Percentiles rank a stretch among this genome's conserved stretches.
Conservation (phyloP, 2,329 filamentous ascomycete genomes). For the Phialemoniopsis sp. region DNA sequence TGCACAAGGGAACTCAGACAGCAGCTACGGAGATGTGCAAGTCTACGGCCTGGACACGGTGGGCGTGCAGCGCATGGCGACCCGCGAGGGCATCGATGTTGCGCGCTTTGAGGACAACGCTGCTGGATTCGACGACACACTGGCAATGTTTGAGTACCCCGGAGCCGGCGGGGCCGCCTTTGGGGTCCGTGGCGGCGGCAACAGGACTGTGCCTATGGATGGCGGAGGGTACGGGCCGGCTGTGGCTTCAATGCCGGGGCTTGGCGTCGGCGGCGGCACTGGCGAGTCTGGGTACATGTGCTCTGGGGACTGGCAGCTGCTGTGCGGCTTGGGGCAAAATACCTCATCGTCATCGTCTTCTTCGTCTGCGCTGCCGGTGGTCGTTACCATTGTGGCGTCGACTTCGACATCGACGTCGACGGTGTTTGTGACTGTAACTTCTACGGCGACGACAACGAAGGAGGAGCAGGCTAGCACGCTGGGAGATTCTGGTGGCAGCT, state of each 20-base stretch:
- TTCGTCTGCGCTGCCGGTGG: too few relatives aligned
- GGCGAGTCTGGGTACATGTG: constrained; percentile 4
- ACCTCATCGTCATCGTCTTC: not conserved
- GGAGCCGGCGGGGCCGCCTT: not conserved
- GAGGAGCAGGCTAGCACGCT: too few relatives aligned
- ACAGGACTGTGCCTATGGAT: not conserved
- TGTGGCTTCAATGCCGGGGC: too few relatives aligned
- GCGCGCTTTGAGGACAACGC: constrained; percentile 11
- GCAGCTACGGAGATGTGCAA: not conserved
- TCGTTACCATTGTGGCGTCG: too few relatives aligned
- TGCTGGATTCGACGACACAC: constrained; percentile 14
- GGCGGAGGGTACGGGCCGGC: too few relatives aligned
- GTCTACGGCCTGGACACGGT: constrained; percentile 1
- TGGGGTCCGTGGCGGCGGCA: not conserved
- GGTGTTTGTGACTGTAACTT: too few relatives aligned
- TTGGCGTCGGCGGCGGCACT: too few relatives aligned
- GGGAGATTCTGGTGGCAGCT: too few relatives aligned
- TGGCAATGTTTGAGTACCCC: constrained; percentile 14
- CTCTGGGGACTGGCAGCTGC: constrained; percentile 6
- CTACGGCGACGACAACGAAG: too few relatives aligned
- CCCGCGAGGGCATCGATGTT: constrained; percentile 9
- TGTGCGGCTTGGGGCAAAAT: constrained; percentile 1
- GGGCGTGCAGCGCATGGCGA: constrained; percentile 8
- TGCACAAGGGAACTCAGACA: too few relatives aligned
- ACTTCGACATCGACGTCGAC: too few relatives aligned